These are phyloP conservation scores for Amanita inopinata DNA, from an alignment of 768 basidiomycete genomes.

Conservation along the genomic window DNA sequence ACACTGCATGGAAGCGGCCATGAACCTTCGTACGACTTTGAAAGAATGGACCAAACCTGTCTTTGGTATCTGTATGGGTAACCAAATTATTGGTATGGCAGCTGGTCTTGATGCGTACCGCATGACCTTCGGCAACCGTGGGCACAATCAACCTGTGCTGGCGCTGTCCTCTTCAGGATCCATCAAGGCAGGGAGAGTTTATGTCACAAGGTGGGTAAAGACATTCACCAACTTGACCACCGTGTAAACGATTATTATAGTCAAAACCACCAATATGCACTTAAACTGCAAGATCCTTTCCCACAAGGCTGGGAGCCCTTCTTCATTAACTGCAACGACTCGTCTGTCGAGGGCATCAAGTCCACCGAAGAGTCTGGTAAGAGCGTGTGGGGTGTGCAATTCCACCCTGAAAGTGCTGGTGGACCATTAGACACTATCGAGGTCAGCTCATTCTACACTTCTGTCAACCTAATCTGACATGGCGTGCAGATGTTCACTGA, in stretches of 20 bases:
- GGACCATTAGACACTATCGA: slow-evolving; percentile 99
- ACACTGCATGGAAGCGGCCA: slow-evolving; percentile 78
- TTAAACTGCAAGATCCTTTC: slow-evolving; percentile 90
- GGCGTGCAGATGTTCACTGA: slow-evolving; percentile 9
- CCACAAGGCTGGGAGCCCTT: slow-evolving; percentile 96
- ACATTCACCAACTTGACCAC: background rate
- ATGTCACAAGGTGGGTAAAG: slow-evolving; percentile 76
- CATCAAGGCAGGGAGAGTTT: slow-evolving; percentile 92
- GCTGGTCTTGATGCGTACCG: slow-evolving; percentile 94
- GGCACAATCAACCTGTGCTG: slow-evolving; percentile 97
- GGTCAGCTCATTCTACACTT: slow-evolving; percentile 32
- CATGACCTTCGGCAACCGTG: slow-evolving; percentile 99
- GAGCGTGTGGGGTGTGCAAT: slow-evolving; percentile 96
- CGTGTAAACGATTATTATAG: slow-evolving; percentile 25
- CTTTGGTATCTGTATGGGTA: slow-evolving; percentile 99
- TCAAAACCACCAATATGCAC: slow-evolving; percentile 98
- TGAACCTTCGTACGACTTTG: slow-evolving; percentile 73
- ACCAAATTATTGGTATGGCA: slow-evolving; percentile 96
- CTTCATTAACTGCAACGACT: slow-evolving; percentile 99
- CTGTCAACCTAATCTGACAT: background rate
- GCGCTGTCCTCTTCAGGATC: slow-evolving; percentile 90
- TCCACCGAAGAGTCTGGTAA: slow-evolving; percentile 84
- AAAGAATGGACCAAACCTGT: slow-evolving; percentile 88
- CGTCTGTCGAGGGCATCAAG: slow-evolving; percentile 97
- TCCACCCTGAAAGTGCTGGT: slow-evolving; percentile 97